Conservation (phyloP, 192 early-diverging fungal genomes). For the Polychytrium aggregatum region DNA sequence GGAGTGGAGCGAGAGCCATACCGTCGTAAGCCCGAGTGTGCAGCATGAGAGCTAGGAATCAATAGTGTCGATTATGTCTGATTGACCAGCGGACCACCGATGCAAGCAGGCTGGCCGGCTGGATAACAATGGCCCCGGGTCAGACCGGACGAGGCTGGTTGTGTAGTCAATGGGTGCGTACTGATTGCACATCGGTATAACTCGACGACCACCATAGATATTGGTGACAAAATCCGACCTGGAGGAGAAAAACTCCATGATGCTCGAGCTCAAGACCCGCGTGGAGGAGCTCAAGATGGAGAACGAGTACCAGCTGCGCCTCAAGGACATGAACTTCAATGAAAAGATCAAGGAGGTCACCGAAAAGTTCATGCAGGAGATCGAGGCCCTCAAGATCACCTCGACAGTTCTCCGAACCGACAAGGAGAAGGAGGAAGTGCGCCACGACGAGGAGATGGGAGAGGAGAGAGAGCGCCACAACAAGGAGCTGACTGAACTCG, state of each 20-base stretch:
- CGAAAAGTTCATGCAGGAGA: constrained; percentile 35
- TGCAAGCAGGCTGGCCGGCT: no score
- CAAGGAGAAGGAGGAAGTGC: constrained; percentile 17
- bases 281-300: constrained; percentile 40
- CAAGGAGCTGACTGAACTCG: constrained; percentile 33
- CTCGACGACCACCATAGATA: constrained; percentile 17
- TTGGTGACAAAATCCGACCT: constrained; percentile 40
- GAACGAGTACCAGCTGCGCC: constrained; percentile 34
- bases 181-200: not conserved
- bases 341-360: constrained; percentile 34
- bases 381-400: constrained; percentile 42
- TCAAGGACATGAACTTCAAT: constrained; percentile 37
- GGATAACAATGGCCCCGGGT: no score
- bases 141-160: not conserved
- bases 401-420: constrained; percentile 20
- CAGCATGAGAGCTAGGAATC: no score
- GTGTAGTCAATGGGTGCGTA: not conserved
- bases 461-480: constrained; percentile 42
- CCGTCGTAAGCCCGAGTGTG: no score
- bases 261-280: constrained; percentile 24
- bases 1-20: no score
- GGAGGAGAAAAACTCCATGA: constrained; percentile 21
- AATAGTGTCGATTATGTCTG: no score
- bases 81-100: no score
- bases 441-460: constrained; percentile 17